Conservation (phyloP, 495 filamentous ascomycete genomes). For the Neohortaea acidophila region DNA sequence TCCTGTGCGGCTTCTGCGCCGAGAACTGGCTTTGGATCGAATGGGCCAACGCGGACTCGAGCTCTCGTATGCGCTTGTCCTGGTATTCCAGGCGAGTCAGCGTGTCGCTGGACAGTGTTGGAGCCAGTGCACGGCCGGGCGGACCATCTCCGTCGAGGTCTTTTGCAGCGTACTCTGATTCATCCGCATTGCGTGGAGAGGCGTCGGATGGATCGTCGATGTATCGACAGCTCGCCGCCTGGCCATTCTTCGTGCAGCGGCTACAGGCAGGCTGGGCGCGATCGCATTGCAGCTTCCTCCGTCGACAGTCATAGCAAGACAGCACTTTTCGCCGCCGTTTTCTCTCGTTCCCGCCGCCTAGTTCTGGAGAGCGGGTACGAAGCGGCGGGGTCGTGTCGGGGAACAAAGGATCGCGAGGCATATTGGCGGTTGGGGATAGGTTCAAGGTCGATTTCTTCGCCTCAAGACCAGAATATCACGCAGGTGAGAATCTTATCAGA, state of each 20-base stretch:
- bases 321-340: constrained; percentile 20
- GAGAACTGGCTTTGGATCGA: neutral
- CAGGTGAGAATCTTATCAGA: neutral
- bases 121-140: constrained; percentile 3
- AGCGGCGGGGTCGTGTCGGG: neutral
- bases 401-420: neutral
- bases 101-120: constrained; percentile 4
- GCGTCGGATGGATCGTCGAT: constrained; percentile 8
- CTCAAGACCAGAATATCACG: too few relatives aligned
- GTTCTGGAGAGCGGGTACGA: constrained; percentile 6
- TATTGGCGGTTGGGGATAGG: neutral
- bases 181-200: neutral
- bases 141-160: neutral
- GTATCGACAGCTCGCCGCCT: constrained; percentile 14
- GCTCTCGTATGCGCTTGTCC: constrained; percentile 12
- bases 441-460: neutral
- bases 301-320: constrained; percentile 18
- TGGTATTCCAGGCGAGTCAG: constrained; percentile 15
- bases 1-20: neutral
- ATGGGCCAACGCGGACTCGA: constrained; percentile 11
- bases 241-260: constrained; percentile 16
- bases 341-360: constrained; percentile 5
- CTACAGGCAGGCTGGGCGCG: constrained; percentile 15
- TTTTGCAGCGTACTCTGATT: neutral
- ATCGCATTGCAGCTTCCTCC: constrained; percentile 20